These are phyloP conservation scores for Wickerhamiella vanderwaltii DNA, from an alignment of 805 yeast species.

Conservation along the genomic window DNA sequence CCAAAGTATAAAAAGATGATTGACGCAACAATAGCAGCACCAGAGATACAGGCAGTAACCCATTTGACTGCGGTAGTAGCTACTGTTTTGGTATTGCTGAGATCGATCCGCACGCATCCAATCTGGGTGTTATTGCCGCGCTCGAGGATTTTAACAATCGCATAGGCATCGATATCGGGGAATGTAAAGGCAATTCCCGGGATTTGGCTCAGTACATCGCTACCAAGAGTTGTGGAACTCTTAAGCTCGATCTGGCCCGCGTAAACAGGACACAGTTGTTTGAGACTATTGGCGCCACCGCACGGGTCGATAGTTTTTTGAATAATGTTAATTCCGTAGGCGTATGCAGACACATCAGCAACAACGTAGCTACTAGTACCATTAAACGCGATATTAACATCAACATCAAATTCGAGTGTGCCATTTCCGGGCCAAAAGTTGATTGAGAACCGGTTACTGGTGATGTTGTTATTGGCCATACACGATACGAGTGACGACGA, in stretches of 20 bases:
- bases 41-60: conserved; percentile 88
- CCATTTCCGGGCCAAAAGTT: conserved; percentile 59
- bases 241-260: conserved; percentile 74
- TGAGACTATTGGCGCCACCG: conserved; percentile 39
- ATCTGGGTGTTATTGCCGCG: conserved; percentile 31
- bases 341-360: conserved; percentile 66
- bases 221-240: conserved; percentile 45
- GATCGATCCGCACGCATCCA: conserved; percentile 66
- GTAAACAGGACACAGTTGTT: conserved; percentile 78
- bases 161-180: conserved; percentile 78
- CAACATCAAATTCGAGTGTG: conserved; percentile 55
- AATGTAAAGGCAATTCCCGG: conserved; percentile 81
- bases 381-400: conserved; percentile 56
- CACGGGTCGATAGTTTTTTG: conserved; percentile 51
- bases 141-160: conserved; percentile 40
- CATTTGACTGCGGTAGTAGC: conserved; percentile 73
- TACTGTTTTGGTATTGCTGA: conserved; percentile 69
- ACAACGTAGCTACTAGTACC: conserved; percentile 51
- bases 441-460: conserved; percentile 66
- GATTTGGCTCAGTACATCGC: conserved; percentile 39
- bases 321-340: conserved; percentile 72
- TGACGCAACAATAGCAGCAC: conserved; percentile 73
- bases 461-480: conserved; percentile 60
- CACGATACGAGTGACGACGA: conserved; percentile 82
- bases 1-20: conserved; percentile 76